Percentiles rank a stretch among this genome's conserved stretches.
Evolutionary conservation across 2,329 filamentous ascomycete genomes (phyloP).

Genomic region (Cladosporium sp.): DNA sequence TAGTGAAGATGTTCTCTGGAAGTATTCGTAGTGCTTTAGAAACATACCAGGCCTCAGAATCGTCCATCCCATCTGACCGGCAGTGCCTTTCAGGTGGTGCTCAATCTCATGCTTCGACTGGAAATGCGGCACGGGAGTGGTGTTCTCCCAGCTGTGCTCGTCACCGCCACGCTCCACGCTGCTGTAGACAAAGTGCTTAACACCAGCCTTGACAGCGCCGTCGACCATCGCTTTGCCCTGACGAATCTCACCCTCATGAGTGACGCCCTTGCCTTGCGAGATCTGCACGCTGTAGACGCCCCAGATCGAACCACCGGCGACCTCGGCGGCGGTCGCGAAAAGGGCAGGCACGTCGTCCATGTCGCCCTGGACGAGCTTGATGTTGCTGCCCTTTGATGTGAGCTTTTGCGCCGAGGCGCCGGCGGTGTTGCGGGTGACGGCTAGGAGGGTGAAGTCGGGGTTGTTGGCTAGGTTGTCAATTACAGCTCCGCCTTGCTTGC

Average conservation of each 20-base stretch:
- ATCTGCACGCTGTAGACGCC: slow-evolving; percentile 65
- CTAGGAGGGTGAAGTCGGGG: slow-evolving; percentile 52
- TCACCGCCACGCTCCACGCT: slow-evolving; percentile 64
- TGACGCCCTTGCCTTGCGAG: slow-evolving; percentile 45
- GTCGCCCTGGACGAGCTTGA: slow-evolving; percentile 57
- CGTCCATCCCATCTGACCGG: slow-evolving; percentile 59
- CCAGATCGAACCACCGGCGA: slow-evolving; percentile 32
- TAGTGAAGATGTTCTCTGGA: neutral
- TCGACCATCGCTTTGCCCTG: slow-evolving; percentile 64
- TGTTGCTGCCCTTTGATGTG: slow-evolving; percentile 44
- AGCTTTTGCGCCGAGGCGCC: slow-evolving; percentile 53
- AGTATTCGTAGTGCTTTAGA: neutral
- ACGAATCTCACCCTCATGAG: slow-evolving; percentile 48
- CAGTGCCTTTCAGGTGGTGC: slow-evolving; percentile 54
- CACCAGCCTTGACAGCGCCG: slow-evolving; percentile 54
- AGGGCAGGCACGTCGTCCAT: slow-evolving; percentile 51
- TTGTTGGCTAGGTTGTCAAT: slow-evolving; percentile 40
- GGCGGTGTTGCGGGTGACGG: slow-evolving; percentile 55
- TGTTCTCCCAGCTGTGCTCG: slow-evolving; percentile 53
- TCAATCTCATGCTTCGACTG: slow-evolving; percentile 61
- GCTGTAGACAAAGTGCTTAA: slow-evolving; percentile 65
- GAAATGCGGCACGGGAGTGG: slow-evolving; percentile 61
- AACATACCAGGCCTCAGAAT: slow-evolving; percentile 49
- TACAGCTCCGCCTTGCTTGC: slow-evolving; percentile 48
- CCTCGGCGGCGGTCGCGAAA: slow-evolving; percentile 50